phyloP scores from a whole-genome alignment of 495 filamentous ascomycete genomes.

The Corynascus novoguineensis region DNA sequence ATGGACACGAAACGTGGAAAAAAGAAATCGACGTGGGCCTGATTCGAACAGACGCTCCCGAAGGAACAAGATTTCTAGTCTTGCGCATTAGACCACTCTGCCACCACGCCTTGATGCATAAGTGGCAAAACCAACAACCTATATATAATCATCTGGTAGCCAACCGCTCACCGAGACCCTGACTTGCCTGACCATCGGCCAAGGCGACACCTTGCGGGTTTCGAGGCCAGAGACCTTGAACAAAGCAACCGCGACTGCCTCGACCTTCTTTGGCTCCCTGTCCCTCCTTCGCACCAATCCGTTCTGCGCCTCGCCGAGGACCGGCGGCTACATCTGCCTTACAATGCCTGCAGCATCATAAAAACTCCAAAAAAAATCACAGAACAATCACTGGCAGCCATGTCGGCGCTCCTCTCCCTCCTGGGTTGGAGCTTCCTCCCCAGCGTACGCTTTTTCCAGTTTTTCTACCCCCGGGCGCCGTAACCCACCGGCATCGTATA shows the following conservation, averaged over 20 bases:
- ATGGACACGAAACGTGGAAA: neutral
- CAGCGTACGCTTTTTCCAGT: constrained; percentile 50
- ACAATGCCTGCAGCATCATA: neutral
- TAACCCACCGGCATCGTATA: neutral
- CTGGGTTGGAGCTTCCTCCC: constrained; percentile 78
- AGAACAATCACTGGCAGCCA: neutral
- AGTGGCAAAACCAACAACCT: neutral
- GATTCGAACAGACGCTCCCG: constrained; percentile 25
- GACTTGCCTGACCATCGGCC: neutral
- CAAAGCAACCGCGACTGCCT: neutral
- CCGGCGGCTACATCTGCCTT: neutral
- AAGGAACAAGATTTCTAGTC: constrained; percentile 27
- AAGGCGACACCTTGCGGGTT: neutral
- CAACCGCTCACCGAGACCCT: neutral
- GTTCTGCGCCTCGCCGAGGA: neutral
- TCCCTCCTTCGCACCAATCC: neutral
- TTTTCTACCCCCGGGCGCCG: neutral
- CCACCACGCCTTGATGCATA: constrained; percentile 14
- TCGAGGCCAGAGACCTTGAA: neutral
- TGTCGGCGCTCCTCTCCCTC: constrained; percentile 58
- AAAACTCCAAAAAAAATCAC: neutral
- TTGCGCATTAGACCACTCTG: constrained; percentile 24
- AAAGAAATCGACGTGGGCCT: constrained; percentile 22
- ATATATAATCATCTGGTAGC: too few species aligned
- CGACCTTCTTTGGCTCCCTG: neutral